phyloP scores from a whole-genome alignment of 768 basidiomycete genomes.

The Tulasnella sp. region DNA sequence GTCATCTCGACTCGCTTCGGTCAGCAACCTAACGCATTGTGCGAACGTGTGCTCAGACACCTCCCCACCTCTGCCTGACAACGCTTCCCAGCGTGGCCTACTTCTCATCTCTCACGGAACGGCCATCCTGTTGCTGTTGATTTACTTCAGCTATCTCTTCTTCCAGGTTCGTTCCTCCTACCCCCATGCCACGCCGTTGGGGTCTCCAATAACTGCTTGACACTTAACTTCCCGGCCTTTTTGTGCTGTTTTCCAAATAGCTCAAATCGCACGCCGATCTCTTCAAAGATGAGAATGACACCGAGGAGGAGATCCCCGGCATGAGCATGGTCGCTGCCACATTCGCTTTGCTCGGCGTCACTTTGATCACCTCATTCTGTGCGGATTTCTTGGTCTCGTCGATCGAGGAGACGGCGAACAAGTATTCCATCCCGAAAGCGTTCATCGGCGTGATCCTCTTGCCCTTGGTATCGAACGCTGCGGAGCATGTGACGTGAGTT shows the following conservation, averaged over 20 bases:
- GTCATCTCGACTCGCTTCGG: no score
- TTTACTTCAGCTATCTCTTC: constrained; percentile 16
- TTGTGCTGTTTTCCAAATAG: no score
- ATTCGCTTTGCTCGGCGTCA: constrained; percentile 46
- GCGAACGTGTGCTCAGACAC: no score
- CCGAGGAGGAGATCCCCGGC: constrained; percentile 6
- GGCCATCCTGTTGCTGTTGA: constrained; percentile 15
- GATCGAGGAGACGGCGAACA: constrained; percentile 79
- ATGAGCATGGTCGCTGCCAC: constrained; percentile 18
- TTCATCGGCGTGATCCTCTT: constrained; percentile 83
- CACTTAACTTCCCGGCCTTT: no score
- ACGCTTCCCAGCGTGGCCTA: constrained; percentile 4
- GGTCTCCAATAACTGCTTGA: no score
- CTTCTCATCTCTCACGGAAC: constrained; percentile 17
- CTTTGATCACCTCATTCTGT: constrained; percentile 75
- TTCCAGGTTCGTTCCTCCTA: constrained; percentile 14
- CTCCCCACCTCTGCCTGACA: background rate
- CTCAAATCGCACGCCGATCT: constrained; percentile 14
- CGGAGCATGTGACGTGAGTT: constrained; percentile 54
- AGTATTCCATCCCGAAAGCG: constrained; percentile 68
- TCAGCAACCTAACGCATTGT: no score
- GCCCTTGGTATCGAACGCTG: constrained; percentile 77
- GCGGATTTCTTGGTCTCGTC: constrained; percentile 85
- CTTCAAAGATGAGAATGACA: background rate
- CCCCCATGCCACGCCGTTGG: background rate